A percentile compares a stretch with the other conserved stretches of the same genome.
phyloP scores from a whole-genome alignment of 148 eudicot genomes.

The Vaccinium myrtillus region DNA sequence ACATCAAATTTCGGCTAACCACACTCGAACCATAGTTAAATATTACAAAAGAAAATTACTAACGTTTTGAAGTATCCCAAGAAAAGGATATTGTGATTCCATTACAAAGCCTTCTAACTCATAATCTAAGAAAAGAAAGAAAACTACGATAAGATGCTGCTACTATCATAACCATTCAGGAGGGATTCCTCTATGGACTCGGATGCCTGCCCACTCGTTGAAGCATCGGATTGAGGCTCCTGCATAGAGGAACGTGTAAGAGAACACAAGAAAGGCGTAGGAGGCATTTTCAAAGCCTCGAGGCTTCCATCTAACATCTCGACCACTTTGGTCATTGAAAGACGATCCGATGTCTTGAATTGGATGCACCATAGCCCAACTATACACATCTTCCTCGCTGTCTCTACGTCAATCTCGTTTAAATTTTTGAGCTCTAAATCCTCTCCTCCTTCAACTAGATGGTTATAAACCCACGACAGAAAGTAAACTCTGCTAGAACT shows the following conservation, averaged over 20 bases:
- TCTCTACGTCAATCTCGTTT: neutral
- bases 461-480: conserved; percentile 9
- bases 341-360: too few species aligned
- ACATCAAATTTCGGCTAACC: neutral
- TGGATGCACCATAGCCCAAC: too few species aligned
- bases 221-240: neutral
- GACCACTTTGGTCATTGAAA: too few species aligned
- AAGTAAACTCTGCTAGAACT: conserved; percentile 7
- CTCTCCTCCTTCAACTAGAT: neutral
- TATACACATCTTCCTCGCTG: neutral
- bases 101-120: neutral
- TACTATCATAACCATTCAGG: neutral
- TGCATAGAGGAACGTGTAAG: too few species aligned
- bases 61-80: neutral
- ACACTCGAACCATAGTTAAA: neutral
- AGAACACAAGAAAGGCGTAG: neutral
- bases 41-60: neutral
- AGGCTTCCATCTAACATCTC: conserved; percentile 8
- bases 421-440: conserved; percentile 1
- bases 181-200: neutral
- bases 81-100: neutral
- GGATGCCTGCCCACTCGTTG: neutral
- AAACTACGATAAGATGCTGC: neutral
- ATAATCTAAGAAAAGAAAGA: neutral
- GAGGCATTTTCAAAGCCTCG: conserved; percentile 1